Evolutionary conservation across 768 basidiomycete genomes (phyloP), one percentile per base, ranked within the genome.

Genomic region (Mycena amicta): DNA sequence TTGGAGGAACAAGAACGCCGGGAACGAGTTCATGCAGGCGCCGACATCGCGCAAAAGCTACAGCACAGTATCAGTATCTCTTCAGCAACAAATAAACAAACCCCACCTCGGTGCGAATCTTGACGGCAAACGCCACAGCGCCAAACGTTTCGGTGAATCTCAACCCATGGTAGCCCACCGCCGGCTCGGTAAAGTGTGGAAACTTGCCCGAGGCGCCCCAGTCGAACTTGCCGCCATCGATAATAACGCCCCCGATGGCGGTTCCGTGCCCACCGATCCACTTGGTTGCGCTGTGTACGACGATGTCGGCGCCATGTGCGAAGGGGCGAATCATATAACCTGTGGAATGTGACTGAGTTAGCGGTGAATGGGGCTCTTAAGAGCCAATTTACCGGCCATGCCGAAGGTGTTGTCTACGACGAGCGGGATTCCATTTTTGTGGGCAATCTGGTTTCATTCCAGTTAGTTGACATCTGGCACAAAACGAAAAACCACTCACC

Each of bases 351-450:
- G 30, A 80, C 77, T 78, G 40, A 1, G 31, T 16, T 26, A 15
- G 31, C 23, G 8, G 18, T 28, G 4, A 31, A 25, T 66, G 3
- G 74, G 70, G 69, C 53, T 13, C 6, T n/a, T 18, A 20, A 39
- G 52, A 12, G 15, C 15, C n/a, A 29, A 12, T 60, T n/a, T n/a
- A 82, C 80, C 86, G 64, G 87, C 88, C 73, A 87, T 85, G 43
- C 87, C 90, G 60, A 90, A 89, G 4, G 88, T 91, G 66, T 90
- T 92, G 66, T 92, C 90, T 0, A 93, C 90, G 47, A 93, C 85
- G 43, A 93, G 75, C 1, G 92, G 92, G 23, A 93, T 87, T 0
- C 81, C 80, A 65, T 86, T 76, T 29, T 81, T 79, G 66, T 91
- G 90, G 1, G 92, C 92, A 39, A 90, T 72, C 85, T n/a, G n/a